Evolutionary conservation across 1,139 yeast species (phyloP).

Genomic region (Scheffersomyces illinoinensis): DNA sequence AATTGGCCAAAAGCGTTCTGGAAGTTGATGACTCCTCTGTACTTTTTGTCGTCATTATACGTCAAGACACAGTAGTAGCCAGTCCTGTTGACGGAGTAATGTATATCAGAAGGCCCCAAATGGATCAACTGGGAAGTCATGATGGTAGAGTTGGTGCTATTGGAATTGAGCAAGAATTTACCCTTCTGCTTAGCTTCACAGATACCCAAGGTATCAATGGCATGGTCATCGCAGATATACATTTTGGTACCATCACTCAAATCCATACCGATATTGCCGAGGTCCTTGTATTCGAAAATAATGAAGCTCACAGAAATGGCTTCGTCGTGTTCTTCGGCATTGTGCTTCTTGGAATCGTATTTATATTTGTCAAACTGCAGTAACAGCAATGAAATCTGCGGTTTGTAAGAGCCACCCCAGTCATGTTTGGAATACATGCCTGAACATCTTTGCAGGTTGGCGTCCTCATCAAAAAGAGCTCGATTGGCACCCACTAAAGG

Average conservation of each 20-base stretch:
- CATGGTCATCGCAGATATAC: slow-evolving; percentile 74
- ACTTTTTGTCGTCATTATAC: slow-evolving; percentile 41
- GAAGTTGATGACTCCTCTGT: slow-evolving; percentile 68
- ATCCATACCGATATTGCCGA: slow-evolving; percentile 61
- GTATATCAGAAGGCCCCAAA: slow-evolving; percentile 59
- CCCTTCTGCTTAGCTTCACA: slow-evolving; percentile 63
- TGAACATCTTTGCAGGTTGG: slow-evolving; percentile 68
- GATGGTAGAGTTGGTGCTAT: slow-evolving; percentile 52
- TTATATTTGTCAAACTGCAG: slow-evolving; percentile 32
- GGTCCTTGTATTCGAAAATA: slow-evolving; percentile 82
- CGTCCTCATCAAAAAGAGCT: slow-evolving; percentile 46
- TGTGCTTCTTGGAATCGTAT: slow-evolving; percentile 28
- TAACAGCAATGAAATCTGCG: slow-evolving; percentile 59
- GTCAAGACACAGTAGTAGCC: slow-evolving; percentile 94
- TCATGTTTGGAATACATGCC: slow-evolving; percentile 89
- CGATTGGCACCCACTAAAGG: slow-evolving; percentile 41
- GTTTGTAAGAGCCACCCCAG: slow-evolving; percentile 78
- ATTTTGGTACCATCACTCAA: slow-evolving; percentile 36
- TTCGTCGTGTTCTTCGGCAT: slow-evolving; percentile 20
- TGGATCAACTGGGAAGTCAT: slow-evolving; percentile 56
- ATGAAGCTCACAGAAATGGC: slow-evolving; percentile 61
- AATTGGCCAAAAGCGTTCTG: slow-evolving; percentile 90
- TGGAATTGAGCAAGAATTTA: slow-evolving; percentile 54
- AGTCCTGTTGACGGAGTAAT: slow-evolving; percentile 67
- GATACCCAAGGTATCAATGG: slow-evolving; percentile 51